Conservation (phyloP, 1,284 basidiomycete species). For the Binderoboletus segoi region DNA sequence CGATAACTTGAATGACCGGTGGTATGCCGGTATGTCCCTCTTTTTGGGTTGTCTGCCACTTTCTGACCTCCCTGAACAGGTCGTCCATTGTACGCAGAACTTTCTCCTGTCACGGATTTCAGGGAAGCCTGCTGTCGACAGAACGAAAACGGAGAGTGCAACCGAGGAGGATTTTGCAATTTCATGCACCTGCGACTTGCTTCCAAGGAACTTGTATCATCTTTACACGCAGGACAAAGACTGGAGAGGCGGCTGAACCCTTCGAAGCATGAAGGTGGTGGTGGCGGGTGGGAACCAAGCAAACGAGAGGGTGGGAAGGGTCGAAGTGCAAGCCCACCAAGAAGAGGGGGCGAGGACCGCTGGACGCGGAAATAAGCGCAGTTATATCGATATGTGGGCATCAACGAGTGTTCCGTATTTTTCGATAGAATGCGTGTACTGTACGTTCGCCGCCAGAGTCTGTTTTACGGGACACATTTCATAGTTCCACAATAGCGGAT, state of each 20-base stretch:
- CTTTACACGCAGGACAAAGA: conserved; percentile 81
- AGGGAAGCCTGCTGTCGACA: conserved; percentile 98
- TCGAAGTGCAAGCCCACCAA: conserved; percentile 72
- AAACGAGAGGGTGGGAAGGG: conserved; percentile 64
- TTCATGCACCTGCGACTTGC: conserved; percentile 97
- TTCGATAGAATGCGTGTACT: not conserved
- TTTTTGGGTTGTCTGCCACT: not conserved
- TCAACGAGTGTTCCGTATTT: not conserved
- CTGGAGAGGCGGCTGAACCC: conserved; percentile 80
- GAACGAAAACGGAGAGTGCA: conserved; percentile 97
- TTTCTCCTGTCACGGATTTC: conserved; percentile 98
- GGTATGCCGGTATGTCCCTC: conserved; percentile 86
- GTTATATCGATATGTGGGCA: not conserved
- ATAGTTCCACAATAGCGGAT: too few relatives aligned
- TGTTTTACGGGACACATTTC: too few relatives aligned
- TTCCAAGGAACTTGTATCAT: conserved; percentile 77
- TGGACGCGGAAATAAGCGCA: conserved; percentile 64
- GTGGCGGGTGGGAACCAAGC: conserved; percentile 78
- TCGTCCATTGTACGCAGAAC: conserved; percentile 95
- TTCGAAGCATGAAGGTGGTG: conserved; percentile 57
- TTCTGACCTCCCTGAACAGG: conserved; percentile 42
- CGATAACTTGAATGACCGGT: conserved; percentile 91
- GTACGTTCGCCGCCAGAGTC: too few relatives aligned
- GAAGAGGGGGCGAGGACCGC: conserved; percentile 69
- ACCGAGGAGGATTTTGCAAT: conserved; percentile 97